These are phyloP conservation scores for Nicotiana obtusifolia DNA, from an alignment of 257 asterid genomes.

Conservation along the genomic window DNA sequence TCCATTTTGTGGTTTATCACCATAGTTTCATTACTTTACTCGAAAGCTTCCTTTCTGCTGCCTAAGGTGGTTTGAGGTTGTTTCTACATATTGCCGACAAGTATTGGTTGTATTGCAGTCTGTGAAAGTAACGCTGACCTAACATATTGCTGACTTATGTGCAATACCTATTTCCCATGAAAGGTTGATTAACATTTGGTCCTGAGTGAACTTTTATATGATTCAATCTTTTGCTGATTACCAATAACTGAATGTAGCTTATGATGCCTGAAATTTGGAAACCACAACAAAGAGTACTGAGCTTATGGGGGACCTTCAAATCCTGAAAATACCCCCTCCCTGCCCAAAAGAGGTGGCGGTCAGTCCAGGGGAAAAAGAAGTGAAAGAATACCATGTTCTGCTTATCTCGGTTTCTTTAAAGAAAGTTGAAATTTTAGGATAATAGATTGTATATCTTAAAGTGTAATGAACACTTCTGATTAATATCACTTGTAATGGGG, in stretches of 20 bases:
- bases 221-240: background rate
- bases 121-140: background rate
- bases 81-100: background rate
- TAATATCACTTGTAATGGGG: background rate
- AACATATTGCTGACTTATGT: background rate
- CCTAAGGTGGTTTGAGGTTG: background rate
- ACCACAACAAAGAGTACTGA: background rate
- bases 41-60: background rate
- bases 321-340: background rate
- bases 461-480: background rate
- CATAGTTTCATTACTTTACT: background rate
- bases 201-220: background rate
- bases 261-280: background rate
- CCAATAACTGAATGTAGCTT: background rate
- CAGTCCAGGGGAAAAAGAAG: background rate
- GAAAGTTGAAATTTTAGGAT: background rate
- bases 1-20: background rate
- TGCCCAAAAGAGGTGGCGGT: background rate
- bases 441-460: background rate
- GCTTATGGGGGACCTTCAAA: background rate
- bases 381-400: background rate
- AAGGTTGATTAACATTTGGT: background rate
- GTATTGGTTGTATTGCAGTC: background rate
- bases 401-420: background rate
- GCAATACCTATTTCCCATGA: background rate